Evolutionary conservation across 192 early-diverging fungal genomes (phyloP).

Genomic region (Backusella macrospora): DNA sequence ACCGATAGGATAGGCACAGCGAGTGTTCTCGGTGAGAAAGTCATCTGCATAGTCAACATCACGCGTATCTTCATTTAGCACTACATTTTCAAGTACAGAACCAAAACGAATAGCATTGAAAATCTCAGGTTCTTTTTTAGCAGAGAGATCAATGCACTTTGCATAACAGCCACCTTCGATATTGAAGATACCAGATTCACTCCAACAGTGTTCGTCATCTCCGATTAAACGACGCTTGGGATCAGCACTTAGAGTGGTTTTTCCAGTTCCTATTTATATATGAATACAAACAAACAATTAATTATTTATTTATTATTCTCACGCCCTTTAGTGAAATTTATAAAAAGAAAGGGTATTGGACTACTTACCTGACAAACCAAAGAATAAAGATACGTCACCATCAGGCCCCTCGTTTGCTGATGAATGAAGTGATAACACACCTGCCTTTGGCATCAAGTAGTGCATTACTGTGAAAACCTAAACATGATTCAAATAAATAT

Average conservation of each 20-base stretch:
- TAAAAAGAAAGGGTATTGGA: background rate
- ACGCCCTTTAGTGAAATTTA: background rate
- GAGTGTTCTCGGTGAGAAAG: slow-evolving; percentile 91
- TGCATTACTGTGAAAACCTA: slow-evolving; percentile 96
- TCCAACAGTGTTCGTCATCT: slow-evolving; percentile 99
- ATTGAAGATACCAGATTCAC: slow-evolving; percentile 93
- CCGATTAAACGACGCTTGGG: slow-evolving; percentile 90
- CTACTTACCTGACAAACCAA: slow-evolving; percentile 82
- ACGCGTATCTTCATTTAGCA: slow-evolving; percentile 72
- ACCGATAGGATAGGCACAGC: slow-evolving; percentile 90
- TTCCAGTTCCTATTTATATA: slow-evolving; percentile 74
- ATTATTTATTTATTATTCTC: background rate
- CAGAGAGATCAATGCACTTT: slow-evolving; percentile 92
- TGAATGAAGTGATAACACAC: slow-evolving; percentile 86
- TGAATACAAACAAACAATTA: background rate
- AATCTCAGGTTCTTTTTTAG: slow-evolving; percentile 98
- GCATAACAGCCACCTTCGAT: slow-evolving; percentile 99
- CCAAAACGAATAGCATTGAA: slow-evolving; percentile 94
- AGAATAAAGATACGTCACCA: slow-evolving; percentile 96
- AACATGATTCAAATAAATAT: slow-evolving; percentile 2
- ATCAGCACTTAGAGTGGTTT: slow-evolving; percentile 96
- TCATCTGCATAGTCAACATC: slow-evolving; percentile 81
- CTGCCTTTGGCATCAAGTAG: slow-evolving; percentile 96
- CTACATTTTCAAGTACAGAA: slow-evolving; percentile 91
- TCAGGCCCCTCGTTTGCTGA: slow-evolving; percentile 90